Evolutionary conservation across 202 grass and related monocot genomes (phyloP), one percentile per base, ranked within the genome.

Genomic region (Digitaria exilis): DNA sequence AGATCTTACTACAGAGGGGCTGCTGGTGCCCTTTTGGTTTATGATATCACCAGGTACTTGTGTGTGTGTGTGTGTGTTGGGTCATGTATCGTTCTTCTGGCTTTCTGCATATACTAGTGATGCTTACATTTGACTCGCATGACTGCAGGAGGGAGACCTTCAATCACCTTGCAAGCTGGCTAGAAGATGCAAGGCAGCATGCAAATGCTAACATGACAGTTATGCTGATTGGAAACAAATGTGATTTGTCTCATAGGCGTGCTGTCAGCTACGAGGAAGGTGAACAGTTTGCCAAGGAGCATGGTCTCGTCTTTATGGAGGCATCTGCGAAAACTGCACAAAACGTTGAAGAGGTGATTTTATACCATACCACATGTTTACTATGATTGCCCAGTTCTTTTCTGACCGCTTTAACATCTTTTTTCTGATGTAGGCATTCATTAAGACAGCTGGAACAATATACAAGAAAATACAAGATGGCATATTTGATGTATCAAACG

Each of bases 381-480:
- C 31, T 83, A 5, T n/a, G 55, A 16, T 92, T 65, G 7, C 63
- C 51, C 4, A 69, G 7, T 54, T 78, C 1, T 50, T 71, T 32
- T 64, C 81, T 82, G 31, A 14, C 71, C 35, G 60, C n/a, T 63
- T 50, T 85, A 3, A 64, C 34, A 56, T 88, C 18, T 32, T 65
- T 39, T 65, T 39, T 76, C 71, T 67, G 24, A 55, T 88, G 18
- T 68, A 98, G 96, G 96, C 96, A 62, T 98, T 98, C 71, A 94
- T 98, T 71, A 98, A 90, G 75, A 96, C 96, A 2, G 96, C 96
- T 17, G 89, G 84, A 85, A 89, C 93, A 61, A 98, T 98, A 86
- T 98, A 96, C 84, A 98, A 98, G 91, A 98, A 98, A 87, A 98
- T 98, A 48, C 96, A 98, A 88, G 96, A 96, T 73, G 96, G 96